Percentiles rank a stretch among this genome's conserved stretches.
These are phyloP conservation scores for Spergularia marina DNA, from an alignment of 148 eudicot genomes.

Conservation along the genomic window DNA sequence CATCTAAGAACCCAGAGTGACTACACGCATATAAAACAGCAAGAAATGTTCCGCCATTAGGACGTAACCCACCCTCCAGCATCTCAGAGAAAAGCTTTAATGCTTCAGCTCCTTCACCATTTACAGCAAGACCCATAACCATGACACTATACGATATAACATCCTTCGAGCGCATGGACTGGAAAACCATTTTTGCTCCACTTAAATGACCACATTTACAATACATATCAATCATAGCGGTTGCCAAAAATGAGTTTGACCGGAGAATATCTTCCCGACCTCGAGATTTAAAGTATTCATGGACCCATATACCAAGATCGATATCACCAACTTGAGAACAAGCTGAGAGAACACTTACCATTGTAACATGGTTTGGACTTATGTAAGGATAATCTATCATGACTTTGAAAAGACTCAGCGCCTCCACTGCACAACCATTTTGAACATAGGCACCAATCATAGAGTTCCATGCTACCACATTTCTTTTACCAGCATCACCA, in stretches of 20 bases:
- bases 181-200: conserved; percentile 55
- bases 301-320: conserved; percentile 62
- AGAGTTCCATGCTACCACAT: conserved; percentile 76
- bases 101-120: conserved; percentile 78
- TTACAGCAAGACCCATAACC: conserved; percentile 83
- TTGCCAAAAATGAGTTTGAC: conserved; percentile 56
- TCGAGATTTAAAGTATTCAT: conserved; percentile 49
- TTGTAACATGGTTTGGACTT: conserved; percentile 73
- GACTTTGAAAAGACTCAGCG: conserved; percentile 43
- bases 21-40: conserved; percentile 64
- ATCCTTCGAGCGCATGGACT: conserved; percentile 47
- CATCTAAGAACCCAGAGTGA: conserved; percentile 65
- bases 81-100: conserved; percentile 44
- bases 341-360: conserved; percentile 80
- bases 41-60: conserved; percentile 60
- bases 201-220: conserved; percentile 63
- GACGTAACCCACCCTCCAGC: conserved; percentile 34
- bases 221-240: conserved; percentile 81
- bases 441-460: conserved; percentile 67
- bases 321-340: conserved; percentile 81
- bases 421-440: conserved; percentile 59
- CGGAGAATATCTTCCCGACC: conserved; percentile 41
- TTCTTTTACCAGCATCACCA: conserved; percentile 44
- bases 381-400: conserved; percentile 43
- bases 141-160: conserved; percentile 65